phyloP scores from a whole-genome alignment of 2,329 filamentous ascomycete species.

The Calonectria hawksworthii region DNA sequence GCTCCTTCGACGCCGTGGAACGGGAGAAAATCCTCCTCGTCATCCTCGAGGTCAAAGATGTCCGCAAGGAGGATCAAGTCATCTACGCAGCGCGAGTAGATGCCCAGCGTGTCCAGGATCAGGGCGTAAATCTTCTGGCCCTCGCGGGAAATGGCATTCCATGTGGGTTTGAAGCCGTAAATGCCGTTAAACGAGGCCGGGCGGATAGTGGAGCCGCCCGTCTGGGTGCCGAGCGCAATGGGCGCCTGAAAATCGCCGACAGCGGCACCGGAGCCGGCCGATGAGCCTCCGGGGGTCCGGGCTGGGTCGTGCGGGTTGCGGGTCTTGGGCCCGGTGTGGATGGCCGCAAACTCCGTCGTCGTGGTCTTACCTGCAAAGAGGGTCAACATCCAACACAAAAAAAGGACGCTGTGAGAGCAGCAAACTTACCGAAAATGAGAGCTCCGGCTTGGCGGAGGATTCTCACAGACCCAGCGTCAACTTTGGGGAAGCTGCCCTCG shows the following conservation, averaged over 20 bases:
- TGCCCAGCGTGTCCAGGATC: conserved; percentile 73
- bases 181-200: conserved; percentile 77
- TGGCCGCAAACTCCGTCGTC: conserved; percentile 76
- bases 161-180: conserved; percentile 78
- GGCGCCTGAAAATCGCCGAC: conserved; percentile 76
- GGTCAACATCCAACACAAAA: neutral
- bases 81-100: conserved; percentile 70
- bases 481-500: conserved; percentile 54
- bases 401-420: neutral
- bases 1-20: conserved; percentile 60
- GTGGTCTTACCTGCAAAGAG: conserved; percentile 51
- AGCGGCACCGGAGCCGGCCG: conserved; percentile 76
- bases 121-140: conserved; percentile 72
- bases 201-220: conserved; percentile 74
- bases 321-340: conserved; percentile 65
- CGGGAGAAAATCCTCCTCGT: conserved; percentile 51
- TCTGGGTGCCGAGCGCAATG: conserved; percentile 75
- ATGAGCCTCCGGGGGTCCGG: conserved; percentile 78
- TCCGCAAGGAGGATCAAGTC: conserved; percentile 72
- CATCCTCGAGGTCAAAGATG: conserved; percentile 67
- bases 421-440: conserved; percentile 61
- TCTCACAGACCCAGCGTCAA: conserved; percentile 67
- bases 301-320: conserved; percentile 75
- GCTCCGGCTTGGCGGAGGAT: conserved; percentile 69
- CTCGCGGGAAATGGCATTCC: conserved; percentile 73